Evolutionary conservation across 1,139 yeast genomes (phyloP), one percentile per base, ranked within the genome.

Genomic region (Diutina neorugosa): DNA sequence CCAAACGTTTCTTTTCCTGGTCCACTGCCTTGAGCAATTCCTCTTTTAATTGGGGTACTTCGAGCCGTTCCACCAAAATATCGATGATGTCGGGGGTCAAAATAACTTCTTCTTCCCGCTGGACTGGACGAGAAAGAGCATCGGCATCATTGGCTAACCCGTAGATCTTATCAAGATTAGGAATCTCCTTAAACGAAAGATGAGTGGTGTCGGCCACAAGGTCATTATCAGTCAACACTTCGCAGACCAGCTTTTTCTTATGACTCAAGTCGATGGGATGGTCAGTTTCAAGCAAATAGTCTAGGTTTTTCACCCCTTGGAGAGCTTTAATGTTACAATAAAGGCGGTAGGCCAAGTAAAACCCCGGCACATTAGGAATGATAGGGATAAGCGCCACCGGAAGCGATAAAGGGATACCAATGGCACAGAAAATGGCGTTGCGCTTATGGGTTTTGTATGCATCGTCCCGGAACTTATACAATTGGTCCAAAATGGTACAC

Each of bases 321-420:
- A 79, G 72, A 1, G 96, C 96, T 62, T 86, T 87, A 62, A 82
- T 74, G 65, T 91, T 88, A 62, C 96, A 88, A 69, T 89, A 93
- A 19, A 86, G 75, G 58, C 98, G 75, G 66, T 86, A 93, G 5
- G 86, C 74, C 50, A 91, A 67, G 63, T 90, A 93, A 61, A 93
- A 85, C 0, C 97, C 97, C 0, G 98, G 98, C n/a, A 93, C 79
- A 60, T 93, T 93, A 19, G 98, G 98, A 1, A 91, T 65, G n/a
- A 91, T 74, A 0, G 98, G 98, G 0, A 93, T 63, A 51, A 90
- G 63, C 0, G 89, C 90, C 53, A 90, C 67, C 1, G 98, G 98
- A 7, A 89, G 63, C 0, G 95, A 81, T 50, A 91, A 59, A 1
- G 98, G 98, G 2, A 93, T 68, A 2, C 84, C 83, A 34, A 84